These are phyloP conservation scores for Sarocladiaceae sp. DNA, from an alignment of 2,329 filamentous ascomycete species.

Conservation along the genomic window DNA sequence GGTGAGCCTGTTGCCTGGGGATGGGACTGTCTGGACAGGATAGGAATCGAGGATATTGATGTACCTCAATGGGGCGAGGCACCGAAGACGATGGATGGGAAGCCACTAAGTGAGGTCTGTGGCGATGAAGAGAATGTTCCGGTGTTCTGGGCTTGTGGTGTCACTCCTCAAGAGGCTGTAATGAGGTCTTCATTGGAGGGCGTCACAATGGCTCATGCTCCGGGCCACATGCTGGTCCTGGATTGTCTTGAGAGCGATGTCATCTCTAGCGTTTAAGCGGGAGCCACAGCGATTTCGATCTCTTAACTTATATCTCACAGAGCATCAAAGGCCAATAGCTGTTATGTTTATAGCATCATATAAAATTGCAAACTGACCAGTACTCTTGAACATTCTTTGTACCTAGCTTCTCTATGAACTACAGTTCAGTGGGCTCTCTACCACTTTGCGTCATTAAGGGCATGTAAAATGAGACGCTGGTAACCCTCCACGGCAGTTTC, in stretches of 20 bases:
- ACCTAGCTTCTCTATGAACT: no score
- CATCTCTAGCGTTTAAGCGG: no score
- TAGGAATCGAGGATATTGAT: constrained; percentile 53
- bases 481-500: constrained; percentile 77
- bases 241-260: constrained; percentile 43
- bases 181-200: constrained; percentile 51
- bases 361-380: no score
- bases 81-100: constrained; percentile 35
- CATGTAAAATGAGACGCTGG: constrained; percentile 62
- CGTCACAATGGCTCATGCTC: constrained; percentile 56
- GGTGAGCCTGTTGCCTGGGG: constrained; percentile 64
- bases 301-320: no score
- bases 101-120: constrained; percentile 25
- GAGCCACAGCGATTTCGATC: no score
- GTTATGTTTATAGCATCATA: no score
- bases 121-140: constrained; percentile 41
- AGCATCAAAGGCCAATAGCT: no score
- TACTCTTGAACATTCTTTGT: no score
- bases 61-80: constrained; percentile 54
- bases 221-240: constrained; percentile 58
- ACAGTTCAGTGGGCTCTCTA: no score
- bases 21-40: constrained; percentile 46
- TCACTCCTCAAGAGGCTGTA: constrained; percentile 62
- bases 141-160: constrained; percentile 62
- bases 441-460: constrained; percentile 26